Percentiles rank a stretch among this genome's conserved stretches.
Conservation (phyloP, 805 yeast species). For the Lipomyces lipofer region DNA sequence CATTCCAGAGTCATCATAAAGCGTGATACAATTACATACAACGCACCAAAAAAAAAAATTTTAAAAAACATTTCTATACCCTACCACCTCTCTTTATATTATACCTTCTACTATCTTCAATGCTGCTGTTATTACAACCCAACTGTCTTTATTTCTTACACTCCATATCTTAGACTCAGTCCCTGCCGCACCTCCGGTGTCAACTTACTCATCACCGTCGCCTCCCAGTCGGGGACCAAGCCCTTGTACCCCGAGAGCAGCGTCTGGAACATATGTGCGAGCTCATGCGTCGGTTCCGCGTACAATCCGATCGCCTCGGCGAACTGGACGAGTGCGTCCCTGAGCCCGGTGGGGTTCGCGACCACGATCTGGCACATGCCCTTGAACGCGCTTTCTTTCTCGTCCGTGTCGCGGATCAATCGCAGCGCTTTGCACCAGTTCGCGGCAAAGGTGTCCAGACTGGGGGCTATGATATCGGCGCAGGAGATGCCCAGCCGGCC, state of each 20-base stretch:
- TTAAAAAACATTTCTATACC: no score
- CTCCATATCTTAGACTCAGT: constrained; percentile 19
- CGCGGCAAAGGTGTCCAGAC: constrained; percentile 56
- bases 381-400: constrained; percentile 80
- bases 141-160: neutral
- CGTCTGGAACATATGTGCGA: constrained; percentile 35
- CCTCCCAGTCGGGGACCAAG: constrained; percentile 34
- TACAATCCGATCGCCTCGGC: constrained; percentile 55
- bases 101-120: no score
- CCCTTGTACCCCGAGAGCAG: constrained; percentile 37
- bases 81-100: no score
- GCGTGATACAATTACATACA: no score
- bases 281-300: constrained; percentile 38
- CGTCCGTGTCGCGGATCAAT: constrained; percentile 74
- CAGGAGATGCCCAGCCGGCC: constrained; percentile 76
- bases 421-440: constrained; percentile 73
- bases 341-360: constrained; percentile 66
- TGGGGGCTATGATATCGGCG: constrained; percentile 60
- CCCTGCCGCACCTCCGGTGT: constrained; percentile 29
- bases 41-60: no score
- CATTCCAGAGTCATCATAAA: no score
- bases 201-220: constrained; percentile 30
- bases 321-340: constrained; percentile 52
- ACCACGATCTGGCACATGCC: constrained; percentile 77
- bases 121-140: neutral